These are phyloP conservation scores for Hyphopichia homilentoma DNA, from an alignment of 805 yeast genomes.

Conservation along the genomic window DNA sequence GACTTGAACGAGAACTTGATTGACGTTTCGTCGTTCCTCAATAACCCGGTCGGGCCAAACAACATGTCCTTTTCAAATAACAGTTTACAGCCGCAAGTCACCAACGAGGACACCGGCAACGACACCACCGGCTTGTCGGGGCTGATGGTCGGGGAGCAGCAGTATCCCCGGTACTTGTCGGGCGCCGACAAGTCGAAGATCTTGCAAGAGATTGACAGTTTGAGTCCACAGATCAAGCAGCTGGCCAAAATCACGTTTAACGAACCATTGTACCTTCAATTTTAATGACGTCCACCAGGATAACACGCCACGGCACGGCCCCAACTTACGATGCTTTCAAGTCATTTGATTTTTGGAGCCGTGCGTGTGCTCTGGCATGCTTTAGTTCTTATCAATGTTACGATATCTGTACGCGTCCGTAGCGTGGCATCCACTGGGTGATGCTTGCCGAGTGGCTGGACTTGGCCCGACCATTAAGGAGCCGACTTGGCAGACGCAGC, in stretches of 20 bases:
- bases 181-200: slow-evolving; percentile 21
- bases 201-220: slow-evolving; percentile 13
- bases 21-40: slow-evolving; percentile 33
- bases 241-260: slow-evolving; percentile 12
- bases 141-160: no score
- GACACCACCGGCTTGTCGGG: slow-evolving; percentile 8
- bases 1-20: slow-evolving; percentile 36
- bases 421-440: no score
- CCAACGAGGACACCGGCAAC: slow-evolving; percentile 1
- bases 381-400: no score
- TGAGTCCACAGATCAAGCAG: slow-evolving; percentile 13
- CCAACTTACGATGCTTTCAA: background rate
- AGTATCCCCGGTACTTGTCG: slow-evolving; percentile 20
- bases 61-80: slow-evolving; percentile 3
- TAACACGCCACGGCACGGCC: no score
- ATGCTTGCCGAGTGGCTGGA: no score
- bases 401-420: no score
- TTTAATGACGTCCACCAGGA: slow-evolving; percentile 7
- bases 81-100: slow-evolving; percentile 2
- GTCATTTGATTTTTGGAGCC: background rate
- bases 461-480: no score
- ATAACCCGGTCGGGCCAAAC: slow-evolving; percentile 7
- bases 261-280: slow-evolving; percentile 22
- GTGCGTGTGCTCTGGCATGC: no score
- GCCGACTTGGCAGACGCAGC: no score